phyloP scores from a whole-genome alignment of 106 monocot species.

The Dendrobium nobile region DNA sequence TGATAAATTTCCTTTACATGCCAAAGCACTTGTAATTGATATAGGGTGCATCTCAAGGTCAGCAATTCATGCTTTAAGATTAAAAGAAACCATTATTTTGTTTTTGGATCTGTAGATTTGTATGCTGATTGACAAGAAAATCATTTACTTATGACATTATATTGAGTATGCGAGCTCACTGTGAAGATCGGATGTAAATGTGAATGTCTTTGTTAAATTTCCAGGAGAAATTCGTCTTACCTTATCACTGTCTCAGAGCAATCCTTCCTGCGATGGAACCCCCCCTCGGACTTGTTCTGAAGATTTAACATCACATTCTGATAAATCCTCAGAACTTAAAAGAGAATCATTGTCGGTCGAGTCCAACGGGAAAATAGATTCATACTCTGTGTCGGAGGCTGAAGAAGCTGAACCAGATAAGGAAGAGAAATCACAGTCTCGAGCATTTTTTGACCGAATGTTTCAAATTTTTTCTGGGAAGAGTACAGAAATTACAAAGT shows the following conservation, averaged over 20 bases:
- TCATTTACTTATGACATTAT: conserved; percentile 3
- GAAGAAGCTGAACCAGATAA: conserved; percentile 26
- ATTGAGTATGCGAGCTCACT: neutral
- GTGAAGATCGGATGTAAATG: neutral
- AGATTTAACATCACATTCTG: conserved; percentile 22
- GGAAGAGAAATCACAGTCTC: conserved; percentile 29
- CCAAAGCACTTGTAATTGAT: neutral
- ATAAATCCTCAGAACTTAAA: conserved; percentile 24
- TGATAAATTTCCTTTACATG: neutral
- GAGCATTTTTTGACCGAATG: conserved; percentile 34
- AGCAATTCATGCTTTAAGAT: neutral
- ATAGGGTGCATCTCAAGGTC: neutral
- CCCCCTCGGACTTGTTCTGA: conserved; percentile 10
- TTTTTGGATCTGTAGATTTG: neutral
- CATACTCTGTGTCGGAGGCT: conserved; percentile 11
- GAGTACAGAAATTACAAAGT: conserved; percentile 6
- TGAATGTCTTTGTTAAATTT: conserved; percentile 7
- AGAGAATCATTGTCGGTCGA: conserved; percentile 18
- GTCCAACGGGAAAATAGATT: conserved; percentile 19
- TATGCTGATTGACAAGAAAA: neutral
- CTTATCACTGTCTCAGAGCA: conserved; percentile 43
- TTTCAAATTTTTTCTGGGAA: conserved; percentile 38
- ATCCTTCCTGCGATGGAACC: conserved; percentile 17
- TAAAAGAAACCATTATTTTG: neutral
- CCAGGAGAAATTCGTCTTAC: conserved; percentile 74